A percentile compares a stretch with the other conserved stretches of the same genome.
phyloP scores from a whole-genome alignment of 257 asterid genomes.

The Solanum lycopersicoides region DNA sequence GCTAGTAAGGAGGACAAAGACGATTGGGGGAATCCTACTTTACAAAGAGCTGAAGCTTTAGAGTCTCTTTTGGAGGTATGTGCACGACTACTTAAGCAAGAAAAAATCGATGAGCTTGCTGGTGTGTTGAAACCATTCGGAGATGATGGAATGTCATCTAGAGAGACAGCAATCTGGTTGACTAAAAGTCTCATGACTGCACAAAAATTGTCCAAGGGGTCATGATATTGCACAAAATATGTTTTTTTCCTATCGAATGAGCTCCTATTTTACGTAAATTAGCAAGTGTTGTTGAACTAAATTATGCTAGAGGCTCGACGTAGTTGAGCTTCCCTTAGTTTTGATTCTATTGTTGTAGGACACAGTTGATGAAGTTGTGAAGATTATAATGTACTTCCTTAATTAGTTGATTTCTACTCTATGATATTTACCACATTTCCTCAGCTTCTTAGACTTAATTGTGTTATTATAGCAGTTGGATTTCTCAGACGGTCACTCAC shows the following conservation, averaged over 20 bases:
- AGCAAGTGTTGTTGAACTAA: background rate
- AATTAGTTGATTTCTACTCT: background rate
- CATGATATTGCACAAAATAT: slow-evolving; percentile 11
- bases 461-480: background rate
- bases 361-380: background rate
- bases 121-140: slow-evolving; percentile 88
- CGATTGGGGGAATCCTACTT: slow-evolving; percentile 26
- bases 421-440: background rate
- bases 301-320: background rate
- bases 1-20: slow-evolving; percentile 14
- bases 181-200: slow-evolving; percentile 73
- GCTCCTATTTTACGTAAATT: background rate
- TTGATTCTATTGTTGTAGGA: background rate
- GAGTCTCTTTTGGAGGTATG: slow-evolving; percentile 91
- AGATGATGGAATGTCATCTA: slow-evolving; percentile 70
- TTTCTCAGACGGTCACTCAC: fast-evolving
- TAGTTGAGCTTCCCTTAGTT: background rate
- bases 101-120: slow-evolving; percentile 76
- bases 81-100: slow-evolving; percentile 71
- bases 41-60: slow-evolving; percentile 76
- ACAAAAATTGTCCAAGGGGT: slow-evolving; percentile 39
- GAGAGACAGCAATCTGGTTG: slow-evolving; percentile 96
- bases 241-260: background rate
- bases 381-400: background rate
- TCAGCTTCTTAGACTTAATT: background rate